A percentile compares a stretch with the other conserved stretches of the same genome.
These are phyloP conservation scores for Pleurozium schreberi DNA, from an alignment of 225 moss, liverwort and hornwort species.

Conservation along the genomic window DNA sequence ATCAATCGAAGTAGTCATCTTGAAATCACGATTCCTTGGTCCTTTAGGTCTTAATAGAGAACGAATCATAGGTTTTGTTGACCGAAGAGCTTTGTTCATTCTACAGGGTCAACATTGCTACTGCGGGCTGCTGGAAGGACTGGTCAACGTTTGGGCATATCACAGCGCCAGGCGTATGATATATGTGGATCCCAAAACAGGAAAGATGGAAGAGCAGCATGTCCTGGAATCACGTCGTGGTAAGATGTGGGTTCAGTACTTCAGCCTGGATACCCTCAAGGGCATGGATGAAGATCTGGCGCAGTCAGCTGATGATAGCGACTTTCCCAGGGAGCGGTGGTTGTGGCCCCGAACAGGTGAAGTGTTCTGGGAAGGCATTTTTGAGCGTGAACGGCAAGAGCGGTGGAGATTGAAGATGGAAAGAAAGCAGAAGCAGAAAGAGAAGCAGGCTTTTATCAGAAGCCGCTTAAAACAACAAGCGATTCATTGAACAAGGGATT, in stretches of 20 bases:
- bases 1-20: neutral
- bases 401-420: slow-evolving; percentile 47
- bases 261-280: slow-evolving; percentile 38
- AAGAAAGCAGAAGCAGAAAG: slow-evolving; percentile 63
- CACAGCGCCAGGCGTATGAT: slow-evolving; percentile 82
- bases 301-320: slow-evolving; percentile 71
- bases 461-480: slow-evolving; percentile 13
- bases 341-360: slow-evolving; percentile 89
- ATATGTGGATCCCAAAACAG: slow-evolving; percentile 60
- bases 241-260: slow-evolving; percentile 65
- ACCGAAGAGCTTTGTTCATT: neutral
- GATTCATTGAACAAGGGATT: neutral
- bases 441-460: slow-evolving; percentile 34
- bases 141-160: slow-evolving; percentile 91
- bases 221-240: slow-evolving; percentile 48
- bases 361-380: slow-evolving; percentile 76
- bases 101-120: slow-evolving; percentile 77
- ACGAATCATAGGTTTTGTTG: neutral
- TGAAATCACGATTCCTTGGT: neutral
- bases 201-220: slow-evolving; percentile 73
- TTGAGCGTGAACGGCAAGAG: slow-evolving; percentile 60
- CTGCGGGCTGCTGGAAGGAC: slow-evolving; percentile 70
- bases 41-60: too few relatives aligned
- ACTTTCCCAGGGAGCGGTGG: slow-evolving; percentile 43
- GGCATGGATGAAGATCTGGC: slow-evolving; percentile 94